A percentile compares a stretch with the other conserved stretches of the same genome.
Evolutionary conservation across 306 rosid species (phyloP).

Genomic region (Glycine tomentella): DNA sequence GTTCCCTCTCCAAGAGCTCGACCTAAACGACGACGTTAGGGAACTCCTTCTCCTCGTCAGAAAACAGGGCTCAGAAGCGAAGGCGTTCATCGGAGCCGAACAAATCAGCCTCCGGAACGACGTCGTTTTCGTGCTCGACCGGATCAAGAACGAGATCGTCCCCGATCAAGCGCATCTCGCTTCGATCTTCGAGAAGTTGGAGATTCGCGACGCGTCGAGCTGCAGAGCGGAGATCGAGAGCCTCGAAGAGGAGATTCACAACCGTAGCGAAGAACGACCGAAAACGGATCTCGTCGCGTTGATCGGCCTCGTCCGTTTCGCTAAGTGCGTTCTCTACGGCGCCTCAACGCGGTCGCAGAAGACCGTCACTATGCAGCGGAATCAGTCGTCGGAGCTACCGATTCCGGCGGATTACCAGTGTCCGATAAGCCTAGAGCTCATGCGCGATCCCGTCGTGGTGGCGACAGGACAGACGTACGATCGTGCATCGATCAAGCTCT

Average conservation of each 20-base stretch:
- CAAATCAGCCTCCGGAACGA: conserved; percentile 58
- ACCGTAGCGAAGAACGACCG: conserved; percentile 65
- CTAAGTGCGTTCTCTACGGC: conserved; percentile 83
- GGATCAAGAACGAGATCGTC: conserved; percentile 71
- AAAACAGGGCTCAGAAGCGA: conserved; percentile 62
- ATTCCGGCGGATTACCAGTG: conserved; percentile 79
- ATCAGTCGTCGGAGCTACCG: conserved; percentile 51
- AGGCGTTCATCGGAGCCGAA: conserved; percentile 41
- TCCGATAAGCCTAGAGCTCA: conserved; percentile 81
- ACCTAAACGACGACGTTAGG: conserved; percentile 67
- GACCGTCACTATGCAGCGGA: conserved; percentile 22
- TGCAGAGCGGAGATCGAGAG: conserved; percentile 81
- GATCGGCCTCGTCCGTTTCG: conserved; percentile 84
- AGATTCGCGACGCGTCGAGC: conserved; percentile 62
- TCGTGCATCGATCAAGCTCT: conserved; percentile 67
- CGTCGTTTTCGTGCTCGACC: conserved; percentile 62
- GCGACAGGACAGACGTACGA: conserved; percentile 99
- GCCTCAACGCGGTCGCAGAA: conserved; percentile 66
- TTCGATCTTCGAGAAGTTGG: conserved; percentile 59
- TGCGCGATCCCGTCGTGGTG: conserved; percentile 88
- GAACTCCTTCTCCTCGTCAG: conserved; percentile 69
- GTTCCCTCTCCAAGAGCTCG: conserved; percentile 63
- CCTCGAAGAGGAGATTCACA: conserved; percentile 77
- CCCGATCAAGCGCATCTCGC: conserved; percentile 60
- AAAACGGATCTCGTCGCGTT: conserved; percentile 67